Percentiles rank a stretch among this genome's conserved stretches.
Evolutionary conservation across 1,139 yeast genomes (phyloP).

Genomic region (Tardiomyces blankii): DNA sequence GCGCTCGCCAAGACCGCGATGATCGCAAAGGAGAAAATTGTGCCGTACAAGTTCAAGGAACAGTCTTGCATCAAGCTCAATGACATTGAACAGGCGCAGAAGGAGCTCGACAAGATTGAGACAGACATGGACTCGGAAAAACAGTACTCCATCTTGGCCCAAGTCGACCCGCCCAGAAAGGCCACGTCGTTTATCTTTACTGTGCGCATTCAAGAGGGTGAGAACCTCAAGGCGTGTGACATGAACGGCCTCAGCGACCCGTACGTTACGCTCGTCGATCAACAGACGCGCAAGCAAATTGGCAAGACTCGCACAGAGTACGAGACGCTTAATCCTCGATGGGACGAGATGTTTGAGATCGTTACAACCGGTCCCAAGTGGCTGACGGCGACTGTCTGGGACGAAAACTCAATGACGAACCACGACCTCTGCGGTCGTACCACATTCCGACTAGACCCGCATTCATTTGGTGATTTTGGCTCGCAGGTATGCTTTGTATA

Average conservation of each 20-base stretch:
- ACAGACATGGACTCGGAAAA: conserved; percentile 50
- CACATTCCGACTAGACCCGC: conserved; percentile 51
- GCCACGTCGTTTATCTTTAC: conserved; percentile 49
- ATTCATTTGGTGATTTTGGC: conserved; percentile 56
- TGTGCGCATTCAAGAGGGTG: conserved; percentile 57
- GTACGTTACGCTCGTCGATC: conserved; percentile 58
- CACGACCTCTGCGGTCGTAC: conserved; percentile 67
- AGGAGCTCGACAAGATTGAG: conserved; percentile 50
- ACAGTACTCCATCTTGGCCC: conserved; percentile 38
- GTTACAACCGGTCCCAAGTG: conserved; percentile 30
- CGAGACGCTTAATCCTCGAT: conserved; percentile 59
- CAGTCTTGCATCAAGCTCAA: conserved; percentile 69
- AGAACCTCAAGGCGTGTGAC: conserved; percentile 47
- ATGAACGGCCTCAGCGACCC: conserved; percentile 50
- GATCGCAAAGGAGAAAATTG: conserved; percentile 26
- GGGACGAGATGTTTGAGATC: conserved; percentile 80
- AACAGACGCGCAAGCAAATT: conserved; percentile 42
- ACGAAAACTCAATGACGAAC: conserved; percentile 41
- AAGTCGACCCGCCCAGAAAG: conserved; percentile 20
- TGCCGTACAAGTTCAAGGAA: conserved; percentile 49
- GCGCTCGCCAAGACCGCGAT: conserved; percentile 34
- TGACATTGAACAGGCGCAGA: conserved; percentile 52
- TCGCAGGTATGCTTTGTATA: conserved; percentile 19
- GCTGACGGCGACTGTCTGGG: conserved; percentile 64
- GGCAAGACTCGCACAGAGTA: conserved; percentile 63